phyloP scores from a whole-genome alignment of 1,284 basidiomycete species.

The Trichosporon ovoides region DNA sequence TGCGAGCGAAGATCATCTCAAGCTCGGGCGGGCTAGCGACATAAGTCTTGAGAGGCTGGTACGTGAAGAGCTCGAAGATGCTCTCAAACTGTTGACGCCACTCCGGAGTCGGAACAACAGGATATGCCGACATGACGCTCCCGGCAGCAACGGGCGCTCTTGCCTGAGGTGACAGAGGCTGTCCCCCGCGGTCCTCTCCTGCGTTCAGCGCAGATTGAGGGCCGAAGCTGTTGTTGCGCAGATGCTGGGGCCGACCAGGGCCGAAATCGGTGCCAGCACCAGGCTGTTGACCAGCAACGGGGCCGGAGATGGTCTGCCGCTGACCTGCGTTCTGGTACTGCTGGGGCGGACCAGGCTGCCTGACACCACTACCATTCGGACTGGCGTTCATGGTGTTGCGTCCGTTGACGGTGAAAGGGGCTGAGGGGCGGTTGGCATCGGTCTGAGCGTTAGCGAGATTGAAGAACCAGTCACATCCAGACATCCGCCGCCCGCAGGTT shows the following conservation, averaged over 20 bases:
- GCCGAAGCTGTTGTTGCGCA: slow-evolving; percentile 37
- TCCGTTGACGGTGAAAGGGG: not conserved
- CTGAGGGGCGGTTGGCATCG: not conserved
- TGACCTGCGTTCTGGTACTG: not conserved
- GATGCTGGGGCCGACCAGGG: slow-evolving; percentile 60
- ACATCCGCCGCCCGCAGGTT: no score
- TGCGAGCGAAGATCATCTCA: slow-evolving; percentile 49
- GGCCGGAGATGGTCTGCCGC: slow-evolving; percentile 10
- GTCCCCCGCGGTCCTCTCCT: slow-evolving; percentile 13
- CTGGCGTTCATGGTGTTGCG: not conserved
- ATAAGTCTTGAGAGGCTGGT: slow-evolving; percentile 48
- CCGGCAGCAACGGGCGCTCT: slow-evolving; percentile 4
- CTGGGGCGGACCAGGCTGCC: not conserved
- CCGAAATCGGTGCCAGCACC: slow-evolving; percentile 13
- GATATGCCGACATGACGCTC: not conserved
- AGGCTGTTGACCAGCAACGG: not conserved
- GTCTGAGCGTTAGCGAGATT: not conserved
- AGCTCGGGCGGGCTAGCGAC: slow-evolving; percentile 48
- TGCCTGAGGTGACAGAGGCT: slow-evolving; percentile 1
- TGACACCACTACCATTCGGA: not conserved
- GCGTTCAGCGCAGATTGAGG: slow-evolving; percentile 4
- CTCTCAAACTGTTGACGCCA: slow-evolving; percentile 33
- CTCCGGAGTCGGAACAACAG: slow-evolving; percentile 7
- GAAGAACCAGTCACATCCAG: not conserved
- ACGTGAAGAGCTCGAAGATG: slow-evolving; percentile 45